Base-by-base conservation (phyloP, 495 filamentous ascomycete species). In the Talaromyces proteolyticus region DNA sequence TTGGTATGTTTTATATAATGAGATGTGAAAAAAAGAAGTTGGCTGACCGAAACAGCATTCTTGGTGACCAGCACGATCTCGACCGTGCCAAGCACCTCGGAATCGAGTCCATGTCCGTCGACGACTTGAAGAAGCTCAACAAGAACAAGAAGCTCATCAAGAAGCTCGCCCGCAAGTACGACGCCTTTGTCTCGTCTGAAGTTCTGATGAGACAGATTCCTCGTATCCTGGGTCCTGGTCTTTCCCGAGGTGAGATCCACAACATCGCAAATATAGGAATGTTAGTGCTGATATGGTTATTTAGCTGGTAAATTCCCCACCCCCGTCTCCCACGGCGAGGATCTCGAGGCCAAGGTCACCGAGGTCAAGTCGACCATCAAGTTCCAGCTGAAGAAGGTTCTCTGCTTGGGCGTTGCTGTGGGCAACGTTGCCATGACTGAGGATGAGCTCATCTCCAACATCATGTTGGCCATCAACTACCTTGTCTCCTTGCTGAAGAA, bases 61-160 rank as follows among this genome's bases (percentile, higher is more conserved):
- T 98, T 58, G 93, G 93, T 84, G 93, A 98, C 82, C 93, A 98
- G 82, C 91, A 96, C 80, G 93, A 98, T 84, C 95, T 98, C 65
- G 93, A 98, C 70, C 89, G 93, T 77, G 91, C 93, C 55, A 98
- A 98, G 84, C 93, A 98, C 77, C 87, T 89, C 63, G 89, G 88
- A 63, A 80, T 96, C 58, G 93, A 98, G 60, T 90, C 91, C 74
- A 97, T 97, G 91, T 93, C 88, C 66, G 74, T 87, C 54, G 93
- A 98, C 62, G 93, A 98, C 74, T 76, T 98, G 72, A 97, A 97
- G 87, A 98, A 98, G 86, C 87, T 98, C 57, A 98, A 98, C 85
- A 98, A 97, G 88, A 98, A 98, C 88, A 98, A 98, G 86, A 98
- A 98, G 85, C 84, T 98, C 61, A 96, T 98, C 86, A 98, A 98